Conservation (phyloP, 257 asterid species). For the Linderniella brevidens region DNA sequence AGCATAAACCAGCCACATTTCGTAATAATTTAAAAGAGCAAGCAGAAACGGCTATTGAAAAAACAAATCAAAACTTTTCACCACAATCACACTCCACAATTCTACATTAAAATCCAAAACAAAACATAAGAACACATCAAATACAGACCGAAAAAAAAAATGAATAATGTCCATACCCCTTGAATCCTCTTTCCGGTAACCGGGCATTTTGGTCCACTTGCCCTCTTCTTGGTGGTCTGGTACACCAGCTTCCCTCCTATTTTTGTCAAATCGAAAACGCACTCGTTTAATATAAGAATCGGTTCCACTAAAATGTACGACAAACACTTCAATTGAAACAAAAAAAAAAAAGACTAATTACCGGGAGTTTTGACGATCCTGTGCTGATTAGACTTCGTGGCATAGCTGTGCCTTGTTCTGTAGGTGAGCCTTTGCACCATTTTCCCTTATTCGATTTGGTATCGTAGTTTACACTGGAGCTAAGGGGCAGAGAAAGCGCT, state of each 20-base stretch:
- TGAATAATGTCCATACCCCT: slow-evolving; percentile 27
- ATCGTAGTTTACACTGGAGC: too few relatives aligned
- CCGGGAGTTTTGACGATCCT: slow-evolving; percentile 81
- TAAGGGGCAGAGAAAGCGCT: too few relatives aligned
- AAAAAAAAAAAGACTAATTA: slow-evolving; percentile 6
- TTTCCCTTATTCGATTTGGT: slow-evolving; percentile 8
- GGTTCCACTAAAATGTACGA: not conserved
- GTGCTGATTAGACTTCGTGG: slow-evolving; percentile 78
- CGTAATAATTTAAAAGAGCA: too few relatives aligned
- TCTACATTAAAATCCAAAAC: not conserved
- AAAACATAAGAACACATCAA: not conserved
- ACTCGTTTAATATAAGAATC: too few relatives aligned
- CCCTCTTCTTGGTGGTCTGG: slow-evolving; percentile 67
- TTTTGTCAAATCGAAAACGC: not conserved
- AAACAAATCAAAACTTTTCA: too few relatives aligned
- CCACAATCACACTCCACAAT: too few relatives aligned
- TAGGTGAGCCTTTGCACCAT: slow-evolving; percentile 80
- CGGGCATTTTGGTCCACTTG: slow-evolving; percentile 73
- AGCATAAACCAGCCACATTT: too few relatives aligned
- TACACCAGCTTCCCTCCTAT: slow-evolving; percentile 68
- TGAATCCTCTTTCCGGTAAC: slow-evolving; percentile 80
- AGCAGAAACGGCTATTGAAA: too few relatives aligned
- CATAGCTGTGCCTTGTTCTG: slow-evolving; percentile 66
- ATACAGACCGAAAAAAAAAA: not conserved
- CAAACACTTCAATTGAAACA: not conserved